Evolutionary conservation across 305 asterid species (phyloP), one percentile per base, ranked within the genome.

Genomic region (Fraxinus sp.): DNA sequence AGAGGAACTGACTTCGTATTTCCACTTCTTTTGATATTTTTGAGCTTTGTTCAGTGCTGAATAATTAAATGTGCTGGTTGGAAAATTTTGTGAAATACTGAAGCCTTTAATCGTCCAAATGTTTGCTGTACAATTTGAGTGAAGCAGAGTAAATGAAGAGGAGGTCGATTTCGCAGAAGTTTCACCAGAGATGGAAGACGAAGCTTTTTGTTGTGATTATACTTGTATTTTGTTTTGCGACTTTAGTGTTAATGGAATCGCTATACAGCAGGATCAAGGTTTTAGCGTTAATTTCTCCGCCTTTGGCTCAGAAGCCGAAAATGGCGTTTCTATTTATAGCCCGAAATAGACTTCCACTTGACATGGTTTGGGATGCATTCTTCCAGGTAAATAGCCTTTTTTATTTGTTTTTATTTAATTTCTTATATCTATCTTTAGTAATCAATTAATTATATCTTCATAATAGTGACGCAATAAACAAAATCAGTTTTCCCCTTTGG

Each of bases 281-380:
- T 88, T 85, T 88, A 74, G 84, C 86, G 22, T 78, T 89, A 5
- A 80, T 91, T 18, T 82, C 92, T 82, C 91, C 89, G 39, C 90
- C 93, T 35, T 59, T 84, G 24, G 86, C 85, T 11, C 89, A 87
- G 77, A 91, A 90, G 77, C 98, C 98, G 68, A 96, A 90, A 81
- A 91, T 94, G 33, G 97, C 98, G 35, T 96, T 92, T 79, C 90
- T 96, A 39, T 96, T 94, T 84, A 92, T 94, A 79, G 98, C 98
- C 83, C 92, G 99, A 80, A 94, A 96, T 83, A 97, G 98, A 83
- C 92, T 94, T 81, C 95, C 98, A 32, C 89, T 94, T 77, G 99
- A 94, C 81, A 79, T 89, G 83, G 92, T 94, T 43, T 96, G 99
- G 99, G 97, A 94, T 86, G 93, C 85, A 3, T 96, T 92, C 85